Percentiles rank a stretch among this genome's conserved stretches.
These are phyloP conservation scores for Fusarium compactum DNA, from an alignment of 2,329 filamentous ascomycete species.

Conservation along the genomic window DNA sequence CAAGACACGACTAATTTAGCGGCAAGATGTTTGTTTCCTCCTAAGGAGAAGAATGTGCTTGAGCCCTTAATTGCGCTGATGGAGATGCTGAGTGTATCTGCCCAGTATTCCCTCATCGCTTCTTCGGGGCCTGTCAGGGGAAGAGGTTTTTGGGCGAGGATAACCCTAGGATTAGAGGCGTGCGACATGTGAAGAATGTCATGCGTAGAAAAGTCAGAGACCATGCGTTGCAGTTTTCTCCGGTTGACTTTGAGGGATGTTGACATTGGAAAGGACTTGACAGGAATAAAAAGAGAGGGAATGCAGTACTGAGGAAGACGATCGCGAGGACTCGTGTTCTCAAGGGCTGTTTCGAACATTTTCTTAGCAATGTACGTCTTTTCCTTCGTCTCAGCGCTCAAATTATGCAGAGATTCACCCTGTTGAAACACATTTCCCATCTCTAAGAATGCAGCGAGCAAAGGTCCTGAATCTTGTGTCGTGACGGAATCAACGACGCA, in stretches of 20 bases:
- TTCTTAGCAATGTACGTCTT: slow-evolving; percentile 59
- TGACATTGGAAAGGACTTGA: slow-evolving; percentile 62
- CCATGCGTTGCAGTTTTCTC: slow-evolving; percentile 60
- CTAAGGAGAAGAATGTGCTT: slow-evolving; percentile 60
- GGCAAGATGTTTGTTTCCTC: slow-evolving; percentile 61
- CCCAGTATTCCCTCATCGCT: slow-evolving; percentile 62
- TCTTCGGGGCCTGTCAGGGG: slow-evolving; percentile 62
- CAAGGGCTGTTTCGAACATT: slow-evolving; percentile 57
- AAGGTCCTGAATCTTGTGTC: slow-evolving; percentile 57
- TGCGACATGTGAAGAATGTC: slow-evolving; percentile 58
- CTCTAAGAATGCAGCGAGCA: slow-evolving; percentile 64
- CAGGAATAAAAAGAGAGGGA: slow-evolving; percentile 63
- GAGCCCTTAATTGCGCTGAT: slow-evolving; percentile 56
- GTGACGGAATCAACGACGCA: slow-evolving; percentile 62
- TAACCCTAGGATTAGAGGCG: slow-evolving; percentile 52
- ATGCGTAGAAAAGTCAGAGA: slow-evolving; percentile 56
- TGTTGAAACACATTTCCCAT: slow-evolving; percentile 57
- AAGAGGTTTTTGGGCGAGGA: slow-evolving; percentile 56
- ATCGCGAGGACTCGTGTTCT: slow-evolving; percentile 42
- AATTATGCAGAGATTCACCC: slow-evolving; percentile 53
- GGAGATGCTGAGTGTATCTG: slow-evolving; percentile 56
- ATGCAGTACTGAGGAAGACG: slow-evolving; percentile 57
- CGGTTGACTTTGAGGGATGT: slow-evolving; percentile 64
- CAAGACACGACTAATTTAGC: slow-evolving; percentile 59
- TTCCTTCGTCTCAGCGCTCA: slow-evolving; percentile 57